Percentiles rank a stretch among this genome's conserved stretches.
These are phyloP conservation scores for Brassica rapa DNA, from an alignment of 345 rosid genomes.

Conservation along the genomic window DNA sequence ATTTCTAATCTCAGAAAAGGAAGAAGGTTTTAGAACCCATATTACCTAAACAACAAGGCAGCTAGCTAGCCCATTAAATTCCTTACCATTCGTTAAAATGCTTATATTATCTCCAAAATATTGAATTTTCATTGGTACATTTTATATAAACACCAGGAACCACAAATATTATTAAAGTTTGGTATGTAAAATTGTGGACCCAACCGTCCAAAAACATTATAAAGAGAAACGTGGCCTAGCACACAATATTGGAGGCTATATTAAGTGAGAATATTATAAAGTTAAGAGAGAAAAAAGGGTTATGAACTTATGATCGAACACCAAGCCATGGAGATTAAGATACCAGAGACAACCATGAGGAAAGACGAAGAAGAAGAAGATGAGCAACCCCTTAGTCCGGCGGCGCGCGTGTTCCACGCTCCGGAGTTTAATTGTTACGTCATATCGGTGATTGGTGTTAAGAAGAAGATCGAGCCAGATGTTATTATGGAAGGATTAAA, in stretches of 20 bases:
- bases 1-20: neutral
- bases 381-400: conserved; percentile 59
- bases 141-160: neutral
- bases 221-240: conserved; percentile 19
- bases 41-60: neutral
- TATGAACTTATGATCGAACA: neutral
- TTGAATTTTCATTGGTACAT: neutral
- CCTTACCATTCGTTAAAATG: neutral
- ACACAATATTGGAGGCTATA: conserved; percentile 1
- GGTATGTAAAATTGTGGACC: conserved; percentile 6
- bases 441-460: conserved; percentile 54
- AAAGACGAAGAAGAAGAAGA: conserved; percentile 20
- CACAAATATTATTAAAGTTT: neutral
- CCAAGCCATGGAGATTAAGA: conserved; percentile 35
- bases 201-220: conserved; percentile 3
- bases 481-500: conserved; percentile 52
- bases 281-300: neutral
- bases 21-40: neutral
- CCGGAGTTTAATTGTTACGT: conserved; percentile 56
- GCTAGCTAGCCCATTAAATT: neutral
- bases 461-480: conserved; percentile 44
- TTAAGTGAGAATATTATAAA: neutral
- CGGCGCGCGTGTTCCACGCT: conserved; percentile 58
- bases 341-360: conserved; percentile 13
- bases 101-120: neutral